A percentile compares a stretch with the other conserved stretches of the same genome.
Conservation (phyloP, 2,329 filamentous ascomycete species). For the Trichothecium roseum region DNA sequence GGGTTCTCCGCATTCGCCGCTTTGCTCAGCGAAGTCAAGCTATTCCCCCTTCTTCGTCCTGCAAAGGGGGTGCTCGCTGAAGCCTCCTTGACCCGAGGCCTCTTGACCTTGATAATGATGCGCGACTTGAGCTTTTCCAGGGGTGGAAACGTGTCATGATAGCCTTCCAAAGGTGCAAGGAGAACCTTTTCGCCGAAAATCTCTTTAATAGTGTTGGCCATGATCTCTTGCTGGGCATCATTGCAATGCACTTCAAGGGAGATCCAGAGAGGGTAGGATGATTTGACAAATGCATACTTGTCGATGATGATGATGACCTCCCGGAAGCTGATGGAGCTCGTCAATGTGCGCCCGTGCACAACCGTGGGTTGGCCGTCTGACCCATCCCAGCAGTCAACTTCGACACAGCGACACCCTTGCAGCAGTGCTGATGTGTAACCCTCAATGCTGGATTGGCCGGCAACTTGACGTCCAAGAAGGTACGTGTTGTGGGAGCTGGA, state of each 20-base stretch:
- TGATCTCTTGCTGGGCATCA: slow-evolving; percentile 67
- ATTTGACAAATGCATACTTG: slow-evolving; percentile 84
- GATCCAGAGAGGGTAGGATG: slow-evolving; percentile 83
- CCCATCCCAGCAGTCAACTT: slow-evolving; percentile 98
- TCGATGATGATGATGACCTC: slow-evolving; percentile 91
- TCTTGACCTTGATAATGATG: slow-evolving; percentile 92
- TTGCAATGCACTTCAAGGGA: slow-evolving; percentile 95
- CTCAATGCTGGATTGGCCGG: slow-evolving; percentile 83
- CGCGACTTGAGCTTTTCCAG: slow-evolving; percentile 76
- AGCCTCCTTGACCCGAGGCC: slow-evolving; percentile 35
- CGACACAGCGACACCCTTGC: slow-evolving; percentile 86
- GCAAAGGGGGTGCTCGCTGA: slow-evolving; percentile 18
- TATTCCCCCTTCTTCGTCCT: slow-evolving; percentile 50
- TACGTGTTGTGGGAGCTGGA: slow-evolving; percentile 99
- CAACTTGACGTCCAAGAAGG: slow-evolving; percentile 80
- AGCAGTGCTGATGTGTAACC: slow-evolving; percentile 85
- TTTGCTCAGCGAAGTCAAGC: slow-evolving; percentile 60
- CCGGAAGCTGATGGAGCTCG: slow-evolving; percentile 76
- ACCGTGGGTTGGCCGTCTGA: slow-evolving; percentile 79
- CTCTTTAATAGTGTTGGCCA: slow-evolving; percentile 83
- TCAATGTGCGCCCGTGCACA: slow-evolving; percentile 82
- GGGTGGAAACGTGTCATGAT: slow-evolving; percentile 62
- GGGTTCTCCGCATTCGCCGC: slow-evolving; percentile 50
- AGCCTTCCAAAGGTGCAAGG: slow-evolving; percentile 60
- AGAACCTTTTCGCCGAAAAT: slow-evolving; percentile 75